Base-by-base conservation (phyloP, 2,329 filamentous ascomycete species). In the Fusarium keratoplasticum region DNA sequence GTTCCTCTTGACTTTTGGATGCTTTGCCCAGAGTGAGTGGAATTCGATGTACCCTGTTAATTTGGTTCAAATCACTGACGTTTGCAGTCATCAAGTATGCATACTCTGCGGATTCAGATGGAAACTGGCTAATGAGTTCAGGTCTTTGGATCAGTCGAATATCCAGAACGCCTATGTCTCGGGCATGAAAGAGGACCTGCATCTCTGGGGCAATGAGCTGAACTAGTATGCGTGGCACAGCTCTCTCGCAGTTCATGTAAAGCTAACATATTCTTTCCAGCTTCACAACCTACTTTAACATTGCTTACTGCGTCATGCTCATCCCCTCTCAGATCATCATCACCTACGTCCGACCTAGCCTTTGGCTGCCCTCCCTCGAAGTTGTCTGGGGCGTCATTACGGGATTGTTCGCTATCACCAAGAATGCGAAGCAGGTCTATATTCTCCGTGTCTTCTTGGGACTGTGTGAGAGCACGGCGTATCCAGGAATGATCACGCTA, bases 231-330 rank as follows among this genome's bases (percentile, higher is more conserved):
- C 14, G 2, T 6, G 35, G 13, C 36, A 44, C 16, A 6, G 5
- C 11, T 38, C 16, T 8, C 7, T 6, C 36, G 4, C 36, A 38
- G 36, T 9, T 38, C 18, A 9, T 38, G 7, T 38, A 7, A n/a
- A 18, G 36, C 18, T 38, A 38, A 38, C 36, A 38, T 38, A 18
- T 38, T 38, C 36, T n/a, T 38, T 10, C 36, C 36, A 76, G 75
- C 57, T 78, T 83, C 65, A 79, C 78, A 61, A 86, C 87, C 2
- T 86, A 85, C 50, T 92, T 89, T 84, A 90, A 87, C 1, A 84
- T 88, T 3, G 89, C 89, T 16, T 92, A 91, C 73, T 86, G 89
- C 3, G 81, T 91, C 81, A 81, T 83, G 54, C 79, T 83, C 55
- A 79, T 81, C 54, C 81, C 82, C 0, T 82, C 80, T 22, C 83